Percentiles rank a stretch among this genome's conserved stretches.
Conservation (phyloP, 148 eudicot species). For the Vaccinium vitisidaea region DNA sequence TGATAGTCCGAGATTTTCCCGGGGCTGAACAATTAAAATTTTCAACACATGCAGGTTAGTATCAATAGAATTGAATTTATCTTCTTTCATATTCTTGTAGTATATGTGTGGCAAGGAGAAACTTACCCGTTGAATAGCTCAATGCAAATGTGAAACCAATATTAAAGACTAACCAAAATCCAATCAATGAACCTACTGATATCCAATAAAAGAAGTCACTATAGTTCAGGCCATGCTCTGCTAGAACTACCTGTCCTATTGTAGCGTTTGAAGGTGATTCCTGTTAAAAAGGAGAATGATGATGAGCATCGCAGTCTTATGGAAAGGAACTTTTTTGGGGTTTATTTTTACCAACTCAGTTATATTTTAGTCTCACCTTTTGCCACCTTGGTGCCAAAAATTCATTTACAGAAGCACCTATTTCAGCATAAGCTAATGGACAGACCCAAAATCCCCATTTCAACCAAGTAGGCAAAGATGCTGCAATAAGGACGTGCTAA, state of each 20-base stretch:
- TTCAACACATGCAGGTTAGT: background rate
- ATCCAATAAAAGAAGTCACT: constrained; percentile 38
- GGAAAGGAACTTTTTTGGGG: background rate
- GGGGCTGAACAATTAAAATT: constrained; percentile 20
- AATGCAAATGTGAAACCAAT: constrained; percentile 37
- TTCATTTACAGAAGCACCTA: constrained; percentile 62
- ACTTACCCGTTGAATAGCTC: constrained; percentile 35
- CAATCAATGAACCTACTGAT: constrained; percentile 39
- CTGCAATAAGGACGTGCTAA: constrained; percentile 18
- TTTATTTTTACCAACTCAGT: background rate
- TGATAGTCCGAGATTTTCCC: constrained; percentile 33
- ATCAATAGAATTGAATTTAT: background rate
- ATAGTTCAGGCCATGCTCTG: constrained; percentile 35
- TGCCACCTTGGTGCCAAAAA: constrained; percentile 73
- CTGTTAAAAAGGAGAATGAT: background rate
- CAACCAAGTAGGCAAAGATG: constrained; percentile 62
- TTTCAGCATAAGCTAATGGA: constrained; percentile 63
- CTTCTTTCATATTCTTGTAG: background rate
- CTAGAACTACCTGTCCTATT: constrained; percentile 31
- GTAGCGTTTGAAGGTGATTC: constrained; percentile 9
- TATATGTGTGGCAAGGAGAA: background rate
- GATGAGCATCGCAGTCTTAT: background rate
- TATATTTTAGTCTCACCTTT: constrained; percentile 25
- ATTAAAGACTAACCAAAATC: constrained; percentile 31
- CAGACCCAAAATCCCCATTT: constrained; percentile 79